These are phyloP conservation scores for Pugionium dolabratum DNA, from an alignment of 345 rosid species.

Conservation along the genomic window DNA sequence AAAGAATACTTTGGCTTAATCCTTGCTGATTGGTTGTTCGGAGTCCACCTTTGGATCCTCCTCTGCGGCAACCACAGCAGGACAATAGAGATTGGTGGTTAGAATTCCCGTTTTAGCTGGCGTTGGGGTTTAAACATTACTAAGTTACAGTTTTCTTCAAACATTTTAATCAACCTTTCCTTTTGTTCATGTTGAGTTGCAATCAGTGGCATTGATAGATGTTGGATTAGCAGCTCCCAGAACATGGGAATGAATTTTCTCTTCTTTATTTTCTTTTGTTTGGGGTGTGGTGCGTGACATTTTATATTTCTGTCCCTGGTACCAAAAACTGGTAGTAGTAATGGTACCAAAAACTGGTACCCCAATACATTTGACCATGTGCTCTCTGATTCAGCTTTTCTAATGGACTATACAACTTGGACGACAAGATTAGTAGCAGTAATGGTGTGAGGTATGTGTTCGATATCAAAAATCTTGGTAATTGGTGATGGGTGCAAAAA, in stretches of 20 bases:
- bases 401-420: slow-evolving; percentile 42
- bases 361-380: slow-evolving; percentile 14
- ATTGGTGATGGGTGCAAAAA: background rate
- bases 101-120: background rate
- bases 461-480: slow-evolving; percentile 6
- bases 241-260: slow-evolving; percentile 3
- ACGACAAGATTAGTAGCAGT: slow-evolving; percentile 32
- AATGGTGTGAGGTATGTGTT: slow-evolving; percentile 39
- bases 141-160: background rate
- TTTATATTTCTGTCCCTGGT: background rate
- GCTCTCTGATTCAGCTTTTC: slow-evolving; percentile 52
- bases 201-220: slow-evolving; percentile 1
- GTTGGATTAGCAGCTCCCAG: slow-evolving; percentile 14
- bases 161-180: background rate
- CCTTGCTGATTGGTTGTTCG: slow-evolving; percentile 12
- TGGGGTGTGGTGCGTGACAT: slow-evolving; percentile 1
- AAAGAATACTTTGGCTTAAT: slow-evolving; percentile 2
- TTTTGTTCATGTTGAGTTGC: slow-evolving; percentile 18
- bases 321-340: background rate
- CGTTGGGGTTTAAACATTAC: slow-evolving; percentile 6
- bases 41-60: background rate
- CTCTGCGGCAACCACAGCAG: slow-evolving; percentile 2
- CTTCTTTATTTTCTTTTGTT: background rate
- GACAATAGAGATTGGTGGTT: background rate
- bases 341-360: background rate